A percentile compares a stretch with the other conserved stretches of the same genome.
Conservation (phyloP, 169 alveolate genomes). For the Babesia ovis region DNA sequence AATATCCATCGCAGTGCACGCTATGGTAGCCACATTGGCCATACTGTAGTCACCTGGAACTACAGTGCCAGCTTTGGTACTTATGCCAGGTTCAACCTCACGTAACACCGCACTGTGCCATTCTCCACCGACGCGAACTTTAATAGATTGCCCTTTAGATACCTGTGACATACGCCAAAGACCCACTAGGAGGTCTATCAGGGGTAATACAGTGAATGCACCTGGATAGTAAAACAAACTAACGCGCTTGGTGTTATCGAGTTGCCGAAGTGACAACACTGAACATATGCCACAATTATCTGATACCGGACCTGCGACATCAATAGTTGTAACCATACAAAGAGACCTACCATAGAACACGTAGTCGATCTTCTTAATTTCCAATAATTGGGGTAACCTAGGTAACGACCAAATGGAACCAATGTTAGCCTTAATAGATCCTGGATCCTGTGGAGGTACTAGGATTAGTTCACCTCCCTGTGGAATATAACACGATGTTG, state of each 20-base stretch:
- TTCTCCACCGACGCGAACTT: background rate
- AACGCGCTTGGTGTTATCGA: conserved; percentile 11
- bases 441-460: conserved; percentile 12
- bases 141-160: background rate
- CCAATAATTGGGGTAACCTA: background rate
- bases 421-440: conserved; percentile 6
- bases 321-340: too few relatives aligned
- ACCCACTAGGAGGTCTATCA: conserved; percentile 18
- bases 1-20: conserved; percentile 6
- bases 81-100: background rate
- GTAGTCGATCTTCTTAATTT: conserved; percentile 20
- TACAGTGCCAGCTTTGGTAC: background rate
- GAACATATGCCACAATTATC: conserved; percentile 18
- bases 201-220: background rate
- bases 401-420: background rate
- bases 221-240: conserved; percentile 18
- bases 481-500: conserved; percentile 2
- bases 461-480: conserved; percentile 56
- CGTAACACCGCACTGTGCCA: conserved; percentile 16
- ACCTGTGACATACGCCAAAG: conserved; percentile 20
- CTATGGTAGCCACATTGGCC: conserved; percentile 4
- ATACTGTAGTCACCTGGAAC: conserved; percentile 10
- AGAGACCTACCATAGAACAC: conserved; percentile 13
- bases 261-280: conserved; percentile 3
- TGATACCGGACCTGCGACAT: conserved; percentile 4